These are phyloP conservation scores for Trichophyton equinum DNA, from an alignment of 2,329 filamentous ascomycete genomes.

Conservation along the genomic window DNA sequence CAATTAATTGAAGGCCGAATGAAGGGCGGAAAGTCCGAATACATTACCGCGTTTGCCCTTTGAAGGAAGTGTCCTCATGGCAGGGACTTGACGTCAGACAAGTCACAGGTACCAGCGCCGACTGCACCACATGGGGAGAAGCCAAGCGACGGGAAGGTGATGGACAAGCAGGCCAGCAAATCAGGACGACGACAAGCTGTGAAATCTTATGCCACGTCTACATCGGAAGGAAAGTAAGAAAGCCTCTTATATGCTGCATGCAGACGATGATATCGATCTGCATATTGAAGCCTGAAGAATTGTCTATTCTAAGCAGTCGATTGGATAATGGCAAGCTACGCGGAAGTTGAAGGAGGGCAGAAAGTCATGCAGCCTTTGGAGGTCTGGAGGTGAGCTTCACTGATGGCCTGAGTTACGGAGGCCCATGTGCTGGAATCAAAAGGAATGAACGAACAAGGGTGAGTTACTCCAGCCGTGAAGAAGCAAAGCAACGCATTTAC, in stretches of 20 bases:
- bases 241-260: not conserved
- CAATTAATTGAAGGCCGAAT: not conserved
- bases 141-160: conserved; percentile 2
- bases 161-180: not conserved
- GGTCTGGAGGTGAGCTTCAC: not conserved
- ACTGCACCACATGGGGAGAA: not conserved
- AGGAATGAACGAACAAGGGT: not conserved
- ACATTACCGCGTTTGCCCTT: not conserved
- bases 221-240: not conserved
- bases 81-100: conserved; percentile 1
- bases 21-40: not conserved
- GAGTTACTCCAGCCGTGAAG: not conserved
- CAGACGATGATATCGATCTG: not conserved
- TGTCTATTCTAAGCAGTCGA: not conserved
- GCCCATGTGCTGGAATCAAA: not conserved
- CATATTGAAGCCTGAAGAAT: not conserved
- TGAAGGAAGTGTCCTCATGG: not conserved
- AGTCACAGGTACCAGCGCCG: not conserved
- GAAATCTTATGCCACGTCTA: not conserved
- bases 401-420: not conserved
- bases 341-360: not conserved
- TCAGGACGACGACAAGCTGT: not conserved
- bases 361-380: not conserved
- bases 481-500: not conserved
- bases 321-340: not conserved